Conservation (phyloP, 495 filamentous ascomycete genomes). For the Podospora didyma region DNA sequence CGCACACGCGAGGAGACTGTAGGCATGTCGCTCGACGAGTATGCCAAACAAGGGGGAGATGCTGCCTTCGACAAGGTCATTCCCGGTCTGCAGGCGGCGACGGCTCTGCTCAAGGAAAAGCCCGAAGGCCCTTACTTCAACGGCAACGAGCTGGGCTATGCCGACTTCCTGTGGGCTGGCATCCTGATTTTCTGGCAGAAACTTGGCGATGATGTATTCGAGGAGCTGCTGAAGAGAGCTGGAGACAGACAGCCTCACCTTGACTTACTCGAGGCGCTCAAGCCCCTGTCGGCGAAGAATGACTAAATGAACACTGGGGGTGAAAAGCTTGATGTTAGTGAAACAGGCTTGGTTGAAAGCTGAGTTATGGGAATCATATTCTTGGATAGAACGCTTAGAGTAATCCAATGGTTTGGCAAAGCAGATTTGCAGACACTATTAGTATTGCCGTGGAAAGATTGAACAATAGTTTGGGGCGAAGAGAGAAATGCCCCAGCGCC, state of each 20-base stretch:
- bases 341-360: no score
- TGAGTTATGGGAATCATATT: no score
- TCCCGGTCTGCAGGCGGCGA: conserved; percentile 35
- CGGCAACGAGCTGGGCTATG: conserved; percentile 33
- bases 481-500: no score
- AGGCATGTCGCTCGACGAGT: conserved; percentile 43
- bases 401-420: no score
- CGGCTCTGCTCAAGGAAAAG: conserved; percentile 45
- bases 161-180: conserved; percentile 41
- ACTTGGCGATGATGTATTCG: conserved; percentile 29
- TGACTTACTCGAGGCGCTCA: conserved; percentile 34
- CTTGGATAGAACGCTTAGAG: no score
- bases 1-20: conserved; percentile 31
- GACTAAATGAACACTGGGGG: conserved; percentile 7
- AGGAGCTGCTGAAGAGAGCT: conserved; percentile 30
- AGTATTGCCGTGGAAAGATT: no score
- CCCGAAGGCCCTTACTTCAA: conserved; percentile 46
- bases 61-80: conserved; percentile 33
- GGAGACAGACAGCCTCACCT: conserved; percentile 31
- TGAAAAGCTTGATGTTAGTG: no score
- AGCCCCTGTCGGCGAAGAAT: conserved; percentile 33
- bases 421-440: no score
- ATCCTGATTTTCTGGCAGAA: conserved; percentile 30
- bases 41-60: conserved; percentile 32
- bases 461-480: no score